phyloP scores from a whole-genome alignment of 306 rosid species.

The Luffa aegyptiaca region DNA sequence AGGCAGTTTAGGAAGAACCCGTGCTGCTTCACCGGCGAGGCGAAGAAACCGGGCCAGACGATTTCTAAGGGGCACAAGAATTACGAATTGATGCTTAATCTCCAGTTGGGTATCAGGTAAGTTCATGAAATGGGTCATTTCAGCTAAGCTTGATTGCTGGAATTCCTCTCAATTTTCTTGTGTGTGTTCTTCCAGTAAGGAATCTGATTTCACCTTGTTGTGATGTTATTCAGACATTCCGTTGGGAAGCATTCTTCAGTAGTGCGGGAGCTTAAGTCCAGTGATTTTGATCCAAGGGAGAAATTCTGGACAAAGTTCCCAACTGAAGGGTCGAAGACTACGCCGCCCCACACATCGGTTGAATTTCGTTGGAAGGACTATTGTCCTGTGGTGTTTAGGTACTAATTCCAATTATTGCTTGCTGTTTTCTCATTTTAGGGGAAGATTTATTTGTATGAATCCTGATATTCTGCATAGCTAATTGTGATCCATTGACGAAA shows the following conservation, averaged over 20 bases:
- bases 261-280: slow-evolving; percentile 30
- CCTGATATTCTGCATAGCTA: background rate
- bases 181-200: background rate
- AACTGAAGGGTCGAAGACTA: slow-evolving; percentile 70
- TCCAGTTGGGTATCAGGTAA: slow-evolving; percentile 87
- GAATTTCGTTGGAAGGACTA: slow-evolving; percentile 97
- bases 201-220: background rate
- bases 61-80: slow-evolving; percentile 83
- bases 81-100: slow-evolving; percentile 89
- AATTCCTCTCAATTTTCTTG: background rate
- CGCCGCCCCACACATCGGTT: slow-evolving; percentile 78
- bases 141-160: background rate
- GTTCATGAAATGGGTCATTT: background rate
- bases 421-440: background rate
- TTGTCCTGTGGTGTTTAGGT: slow-evolving; percentile 95
- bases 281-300: slow-evolving; percentile 81
- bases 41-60: slow-evolving; percentile 67
- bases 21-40: slow-evolving; percentile 45
- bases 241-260: slow-evolving; percentile 83
- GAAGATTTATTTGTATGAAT: background rate
- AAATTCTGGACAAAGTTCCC: slow-evolving; percentile 97
- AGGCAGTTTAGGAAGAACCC: slow-evolving; percentile 43
- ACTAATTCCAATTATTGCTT: slow-evolving; percentile 4
- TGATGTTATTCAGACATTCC: slow-evolving; percentile 41
- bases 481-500: background rate